These are phyloP conservation scores for Claviceps lovelessii DNA, from an alignment of 2,329 filamentous ascomycete species.

Conservation along the genomic window DNA sequence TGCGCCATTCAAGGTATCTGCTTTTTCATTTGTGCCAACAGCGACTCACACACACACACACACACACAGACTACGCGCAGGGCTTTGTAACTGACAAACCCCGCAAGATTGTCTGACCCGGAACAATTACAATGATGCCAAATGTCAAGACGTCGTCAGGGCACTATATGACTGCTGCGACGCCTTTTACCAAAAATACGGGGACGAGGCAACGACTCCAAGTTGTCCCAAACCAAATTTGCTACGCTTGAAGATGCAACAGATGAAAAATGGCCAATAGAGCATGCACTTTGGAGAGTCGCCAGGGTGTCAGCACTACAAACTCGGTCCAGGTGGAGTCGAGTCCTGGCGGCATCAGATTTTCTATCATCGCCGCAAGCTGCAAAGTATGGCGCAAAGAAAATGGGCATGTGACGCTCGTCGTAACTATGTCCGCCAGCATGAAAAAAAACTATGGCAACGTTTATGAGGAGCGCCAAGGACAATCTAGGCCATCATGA, in stretches of 20 bases:
- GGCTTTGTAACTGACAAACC: background rate
- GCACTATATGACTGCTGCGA: slow-evolving; percentile 90
- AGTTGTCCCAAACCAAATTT: slow-evolving; percentile 78
- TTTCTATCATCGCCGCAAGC: background rate
- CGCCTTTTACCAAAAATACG: slow-evolving; percentile 67
- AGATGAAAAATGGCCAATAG: slow-evolving; percentile 35
- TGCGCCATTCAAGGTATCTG: slow-evolving; percentile 78
- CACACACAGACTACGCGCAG: no score
- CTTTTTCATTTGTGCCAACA: background rate
- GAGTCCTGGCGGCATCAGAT: no score
- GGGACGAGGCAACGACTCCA: slow-evolving; percentile 59
- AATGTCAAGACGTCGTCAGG: slow-evolving; percentile 63
- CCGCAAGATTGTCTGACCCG: slow-evolving; percentile 65
- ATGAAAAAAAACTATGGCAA: slow-evolving; percentile 41
- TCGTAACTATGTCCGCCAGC: slow-evolving; percentile 29
- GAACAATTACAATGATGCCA: slow-evolving; percentile 74
- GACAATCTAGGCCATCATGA: slow-evolving; percentile 91
- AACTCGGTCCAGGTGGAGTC: no score
- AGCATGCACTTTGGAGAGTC: no score
- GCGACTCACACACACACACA: background rate
- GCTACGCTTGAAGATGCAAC: slow-evolving; percentile 72
- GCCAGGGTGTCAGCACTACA: no score
- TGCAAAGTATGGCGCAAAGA: background rate
- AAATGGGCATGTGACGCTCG: slow-evolving; percentile 30
- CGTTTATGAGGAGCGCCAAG: slow-evolving; percentile 55